These are phyloP conservation scores for Noccaea bulbosa DNA, from an alignment of 345 rosid species.

Conservation along the genomic window DNA sequence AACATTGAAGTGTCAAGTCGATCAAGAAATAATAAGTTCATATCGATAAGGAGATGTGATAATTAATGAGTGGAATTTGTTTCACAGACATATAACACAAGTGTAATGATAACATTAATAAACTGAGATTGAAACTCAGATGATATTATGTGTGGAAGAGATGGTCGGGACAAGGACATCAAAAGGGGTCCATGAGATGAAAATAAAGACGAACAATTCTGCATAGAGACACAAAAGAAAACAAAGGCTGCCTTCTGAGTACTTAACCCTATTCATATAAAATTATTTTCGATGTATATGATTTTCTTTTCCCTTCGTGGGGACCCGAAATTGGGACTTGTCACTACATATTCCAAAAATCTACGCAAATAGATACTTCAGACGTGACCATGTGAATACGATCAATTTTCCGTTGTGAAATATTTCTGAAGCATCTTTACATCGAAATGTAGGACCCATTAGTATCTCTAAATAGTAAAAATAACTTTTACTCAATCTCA, in stretches of 20 bases:
- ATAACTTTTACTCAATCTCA: slow-evolving; percentile 4
- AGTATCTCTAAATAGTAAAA: background rate
- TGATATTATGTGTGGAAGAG: slow-evolving; percentile 39
- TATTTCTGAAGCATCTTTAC: slow-evolving; percentile 26
- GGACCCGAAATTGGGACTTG: slow-evolving; percentile 40
- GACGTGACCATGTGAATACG: slow-evolving; percentile 37
- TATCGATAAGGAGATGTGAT: slow-evolving; percentile 12
- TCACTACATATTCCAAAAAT: slow-evolving; percentile 39
- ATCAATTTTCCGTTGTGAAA: slow-evolving; percentile 22
- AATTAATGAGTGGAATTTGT: slow-evolving; percentile 1
- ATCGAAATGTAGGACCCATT: slow-evolving; percentile 26
- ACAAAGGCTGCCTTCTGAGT: slow-evolving; percentile 44
- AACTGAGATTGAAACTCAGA: slow-evolving; percentile 27
- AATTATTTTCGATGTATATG: background rate
- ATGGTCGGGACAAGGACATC: slow-evolving; percentile 43
- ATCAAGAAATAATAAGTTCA: slow-evolving; percentile 13
- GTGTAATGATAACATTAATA: slow-evolving; percentile 23
- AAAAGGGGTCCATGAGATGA: slow-evolving; percentile 40
- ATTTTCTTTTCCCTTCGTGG: background rate
- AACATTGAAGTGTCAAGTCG: slow-evolving; percentile 19
- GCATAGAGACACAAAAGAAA: slow-evolving; percentile 31
- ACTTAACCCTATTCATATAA: slow-evolving; percentile 31
- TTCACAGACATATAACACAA: slow-evolving; percentile 5
- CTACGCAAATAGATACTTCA: slow-evolving; percentile 29
- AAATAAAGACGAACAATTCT: slow-evolving; percentile 37